Evolutionary conservation across 768 basidiomycete genomes (phyloP).

Genomic region (Lenzites betulinus): DNA sequence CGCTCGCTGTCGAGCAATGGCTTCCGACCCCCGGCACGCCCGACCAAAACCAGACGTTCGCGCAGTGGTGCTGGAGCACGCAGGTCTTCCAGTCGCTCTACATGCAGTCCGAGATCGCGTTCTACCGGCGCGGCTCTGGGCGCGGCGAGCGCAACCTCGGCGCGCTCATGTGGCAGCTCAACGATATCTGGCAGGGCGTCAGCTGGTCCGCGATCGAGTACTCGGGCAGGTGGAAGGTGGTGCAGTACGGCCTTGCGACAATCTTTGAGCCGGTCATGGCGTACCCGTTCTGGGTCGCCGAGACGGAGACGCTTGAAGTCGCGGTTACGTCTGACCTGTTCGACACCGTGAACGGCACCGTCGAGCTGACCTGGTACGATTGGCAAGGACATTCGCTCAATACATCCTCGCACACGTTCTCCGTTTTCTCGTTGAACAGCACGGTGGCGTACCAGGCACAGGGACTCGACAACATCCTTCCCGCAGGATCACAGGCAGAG

Average conservation of each 20-base stretch:
- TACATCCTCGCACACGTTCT: slow-evolving; percentile 41
- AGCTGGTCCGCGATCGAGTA: slow-evolving; percentile 59
- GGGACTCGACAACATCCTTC: slow-evolving; percentile 48
- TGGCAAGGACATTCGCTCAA: slow-evolving; percentile 48
- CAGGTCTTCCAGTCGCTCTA: slow-evolving; percentile 62
- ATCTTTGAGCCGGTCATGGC: slow-evolving; percentile 50
- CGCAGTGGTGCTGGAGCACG: slow-evolving; percentile 64
- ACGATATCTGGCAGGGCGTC: slow-evolving; percentile 61
- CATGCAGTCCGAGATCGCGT: slow-evolving; percentile 55
- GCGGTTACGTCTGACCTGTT: slow-evolving; percentile 52
- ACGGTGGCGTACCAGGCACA: slow-evolving; percentile 43
- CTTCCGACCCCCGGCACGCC: slow-evolving; percentile 50
- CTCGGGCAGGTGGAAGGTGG: slow-evolving; percentile 60
- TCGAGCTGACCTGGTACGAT: slow-evolving; percentile 58
- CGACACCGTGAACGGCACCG: slow-evolving; percentile 46
- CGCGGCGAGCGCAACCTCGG: slow-evolving; percentile 59
- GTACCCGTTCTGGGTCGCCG: slow-evolving; percentile 59
- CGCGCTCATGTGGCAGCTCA: slow-evolving; percentile 58
- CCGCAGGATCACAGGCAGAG: slow-evolving; percentile 38
- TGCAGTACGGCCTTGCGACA: slow-evolving; percentile 50
- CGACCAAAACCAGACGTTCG: slow-evolving; percentile 58
- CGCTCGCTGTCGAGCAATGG: slow-evolving; percentile 52
- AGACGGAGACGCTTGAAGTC: slow-evolving; percentile 48
- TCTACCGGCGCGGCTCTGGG: slow-evolving; percentile 58
- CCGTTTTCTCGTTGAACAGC: slow-evolving; percentile 51